Evolutionary conservation across 2,329 filamentous ascomycete species (phyloP).

Genomic region (Fusarium zealandicum): DNA sequence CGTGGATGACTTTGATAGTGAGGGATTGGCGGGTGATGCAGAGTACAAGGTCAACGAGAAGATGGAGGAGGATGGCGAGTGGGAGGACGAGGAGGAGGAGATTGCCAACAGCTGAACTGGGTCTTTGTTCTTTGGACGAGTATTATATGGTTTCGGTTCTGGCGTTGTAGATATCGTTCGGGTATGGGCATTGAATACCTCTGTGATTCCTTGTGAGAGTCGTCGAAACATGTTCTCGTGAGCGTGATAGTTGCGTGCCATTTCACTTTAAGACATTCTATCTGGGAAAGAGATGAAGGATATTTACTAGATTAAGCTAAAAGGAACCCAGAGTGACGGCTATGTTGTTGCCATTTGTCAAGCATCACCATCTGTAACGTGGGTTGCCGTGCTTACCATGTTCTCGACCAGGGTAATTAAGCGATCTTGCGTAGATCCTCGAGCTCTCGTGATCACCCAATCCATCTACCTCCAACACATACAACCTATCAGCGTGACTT

Average conservation of each 20-base stretch:
- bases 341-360: no score
- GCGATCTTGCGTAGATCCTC: not conserved
- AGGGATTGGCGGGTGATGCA: slow-evolving; percentile 57
- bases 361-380: no score
- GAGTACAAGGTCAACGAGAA: slow-evolving; percentile 58
- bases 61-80: slow-evolving; percentile 59
- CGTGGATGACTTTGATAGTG: slow-evolving; percentile 60
- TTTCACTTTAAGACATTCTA: no score
- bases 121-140: slow-evolving; percentile 8
- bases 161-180: slow-evolving; percentile 39
- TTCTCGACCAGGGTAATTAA: not conserved
- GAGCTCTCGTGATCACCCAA: not conserved
- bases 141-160: slow-evolving; percentile 28
- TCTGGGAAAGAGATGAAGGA: no score
- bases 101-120: slow-evolving; percentile 41
- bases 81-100: slow-evolving; percentile 59
- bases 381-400: no score
- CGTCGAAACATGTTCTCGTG: no score
- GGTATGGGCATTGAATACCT: slow-evolving; percentile 38
- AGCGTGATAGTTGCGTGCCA: no score
- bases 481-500: no score
- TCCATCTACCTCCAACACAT: not conserved
- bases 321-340: no score
- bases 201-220: slow-evolving; percentile 23
- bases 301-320: no score